Conservation (phyloP, 139 green algal species). For the Gonium pectorale region DNA sequence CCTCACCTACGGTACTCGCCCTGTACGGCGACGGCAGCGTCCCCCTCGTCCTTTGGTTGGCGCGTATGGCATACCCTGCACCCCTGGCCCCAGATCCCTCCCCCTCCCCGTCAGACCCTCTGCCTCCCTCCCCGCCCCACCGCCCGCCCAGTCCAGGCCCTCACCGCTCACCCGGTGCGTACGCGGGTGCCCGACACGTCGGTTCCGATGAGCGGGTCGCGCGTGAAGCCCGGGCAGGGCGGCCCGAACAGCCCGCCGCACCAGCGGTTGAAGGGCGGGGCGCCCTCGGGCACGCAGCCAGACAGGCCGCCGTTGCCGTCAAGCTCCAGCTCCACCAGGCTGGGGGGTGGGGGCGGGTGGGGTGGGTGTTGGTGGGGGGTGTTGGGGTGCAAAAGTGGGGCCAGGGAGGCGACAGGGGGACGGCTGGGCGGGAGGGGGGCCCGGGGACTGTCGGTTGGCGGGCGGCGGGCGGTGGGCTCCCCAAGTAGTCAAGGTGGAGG, state of each 20-base stretch:
- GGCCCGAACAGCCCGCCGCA: neutral
- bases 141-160: neutral
- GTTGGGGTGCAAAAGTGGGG: no score
- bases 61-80: no score
- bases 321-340: constrained; percentile 42
- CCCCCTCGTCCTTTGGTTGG: no score
- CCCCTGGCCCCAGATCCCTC: no score
- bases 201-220: constrained; percentile 26
- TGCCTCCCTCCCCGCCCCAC: neutral
- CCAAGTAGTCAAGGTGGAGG: no score
- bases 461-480: no score
- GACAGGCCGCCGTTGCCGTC: constrained; percentile 26
- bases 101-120: no score
- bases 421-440: neutral
- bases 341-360: no score
- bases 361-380: neutral
- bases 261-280: constrained; percentile 2
- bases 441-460: no score
- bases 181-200: constrained; percentile 10
- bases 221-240: constrained; percentile 41
- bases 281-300: constrained; percentile 37
- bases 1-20: no score
- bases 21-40: no score
- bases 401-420: no score
- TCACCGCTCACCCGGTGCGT: neutral